Evolutionary conservation across 495 filamentous ascomycete species (phyloP).

Genomic region (Penicillium subrubescens): DNA sequence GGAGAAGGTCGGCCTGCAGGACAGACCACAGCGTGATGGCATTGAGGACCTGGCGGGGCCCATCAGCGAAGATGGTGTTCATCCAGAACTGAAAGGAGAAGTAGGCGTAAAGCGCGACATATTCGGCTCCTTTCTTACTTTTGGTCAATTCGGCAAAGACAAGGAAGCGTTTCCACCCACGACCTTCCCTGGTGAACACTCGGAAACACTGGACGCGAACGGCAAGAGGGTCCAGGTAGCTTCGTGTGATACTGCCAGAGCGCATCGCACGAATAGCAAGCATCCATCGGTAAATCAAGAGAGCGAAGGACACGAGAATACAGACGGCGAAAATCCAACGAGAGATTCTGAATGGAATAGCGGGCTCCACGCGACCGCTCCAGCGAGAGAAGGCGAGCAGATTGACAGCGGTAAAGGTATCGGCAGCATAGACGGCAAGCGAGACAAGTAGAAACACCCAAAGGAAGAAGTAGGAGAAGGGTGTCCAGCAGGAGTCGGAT

Average conservation of each 20-base stretch:
- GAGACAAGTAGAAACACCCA: conserved; percentile 78
- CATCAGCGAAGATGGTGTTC: conserved; percentile 83
- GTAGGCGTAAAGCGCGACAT: conserved; percentile 89
- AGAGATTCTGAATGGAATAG: conserved; percentile 67
- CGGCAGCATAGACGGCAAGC: conserved; percentile 81
- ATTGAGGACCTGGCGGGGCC: conserved; percentile 88
- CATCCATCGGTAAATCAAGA: conserved; percentile 75
- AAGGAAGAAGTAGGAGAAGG: conserved; percentile 82
- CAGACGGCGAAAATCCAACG: conserved; percentile 91
- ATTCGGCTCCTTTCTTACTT: conserved; percentile 86
- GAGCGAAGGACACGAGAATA: conserved; percentile 82
- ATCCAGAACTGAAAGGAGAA: conserved; percentile 95
- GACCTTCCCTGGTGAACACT: conserved; percentile 55
- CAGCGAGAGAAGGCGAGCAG: conserved; percentile 78
- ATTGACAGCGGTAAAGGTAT: conserved; percentile 90
- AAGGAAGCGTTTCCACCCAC: conserved; percentile 82
- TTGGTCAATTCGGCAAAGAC: conserved; percentile 93
- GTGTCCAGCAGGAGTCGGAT: conserved; percentile 70
- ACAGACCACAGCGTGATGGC: conserved; percentile 84
- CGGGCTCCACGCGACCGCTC: conserved; percentile 67
- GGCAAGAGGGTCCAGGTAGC: conserved; percentile 85
- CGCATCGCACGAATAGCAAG: conserved; percentile 77
- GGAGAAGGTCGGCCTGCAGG: conserved; percentile 66
- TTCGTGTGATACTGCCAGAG: conserved; percentile 83
- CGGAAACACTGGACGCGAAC: conserved; percentile 80